phyloP scores from a whole-genome alignment of 352 stramenopile species.

The Globisporangium spinosum region DNA sequence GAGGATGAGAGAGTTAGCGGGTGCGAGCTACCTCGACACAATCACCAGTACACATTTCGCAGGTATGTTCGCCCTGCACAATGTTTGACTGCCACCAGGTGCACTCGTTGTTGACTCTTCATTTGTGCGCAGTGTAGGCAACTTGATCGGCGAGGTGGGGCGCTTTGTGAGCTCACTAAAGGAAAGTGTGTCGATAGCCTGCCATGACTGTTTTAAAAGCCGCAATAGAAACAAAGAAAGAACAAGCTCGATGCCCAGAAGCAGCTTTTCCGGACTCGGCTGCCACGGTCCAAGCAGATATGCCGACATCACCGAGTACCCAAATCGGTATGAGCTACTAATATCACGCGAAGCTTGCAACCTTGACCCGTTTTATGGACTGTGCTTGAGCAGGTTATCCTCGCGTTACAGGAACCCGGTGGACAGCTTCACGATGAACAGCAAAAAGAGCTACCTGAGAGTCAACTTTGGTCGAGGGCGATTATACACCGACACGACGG shows the following conservation, averaged over 20 bases:
- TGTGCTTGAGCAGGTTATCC: not conserved
- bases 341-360: not conserved
- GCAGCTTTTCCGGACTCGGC: not conserved
- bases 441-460: not conserved
- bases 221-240: conserved; percentile 8
- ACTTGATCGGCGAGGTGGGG: not conserved
- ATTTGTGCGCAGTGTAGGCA: not conserved
- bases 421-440: not conserved
- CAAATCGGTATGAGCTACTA: not conserved
- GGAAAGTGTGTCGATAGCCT: conserved; percentile 1
- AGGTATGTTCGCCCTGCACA: not conserved
- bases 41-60: not conserved
- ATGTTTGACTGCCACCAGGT: not conserved
- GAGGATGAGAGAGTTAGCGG: not conserved
- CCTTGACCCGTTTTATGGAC: not conserved
- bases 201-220: not conserved
- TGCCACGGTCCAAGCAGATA: not conserved
- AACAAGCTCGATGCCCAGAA: not conserved
- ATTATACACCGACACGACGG: not conserved
- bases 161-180: not conserved
- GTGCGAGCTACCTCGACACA: not conserved
- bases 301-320: not conserved
- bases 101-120: not conserved
- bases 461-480: not conserved
- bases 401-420: not conserved